These are phyloP conservation scores for Neodidymelliopsis sp. DNA, from an alignment of 2,329 filamentous ascomycete species.

Conservation along the genomic window DNA sequence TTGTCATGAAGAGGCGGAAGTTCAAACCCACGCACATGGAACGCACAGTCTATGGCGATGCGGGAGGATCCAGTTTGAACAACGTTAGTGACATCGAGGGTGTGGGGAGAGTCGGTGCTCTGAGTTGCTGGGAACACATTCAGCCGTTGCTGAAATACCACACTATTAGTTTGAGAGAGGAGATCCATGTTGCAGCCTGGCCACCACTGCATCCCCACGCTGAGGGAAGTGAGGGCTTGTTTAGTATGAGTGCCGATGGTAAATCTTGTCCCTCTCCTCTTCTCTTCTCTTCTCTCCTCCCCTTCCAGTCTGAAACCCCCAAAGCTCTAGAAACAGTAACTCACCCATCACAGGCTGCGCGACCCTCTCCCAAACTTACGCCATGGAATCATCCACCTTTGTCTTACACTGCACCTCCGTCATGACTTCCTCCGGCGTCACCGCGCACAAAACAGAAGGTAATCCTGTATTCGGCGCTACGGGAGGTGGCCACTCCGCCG, in stretches of 20 bases:
- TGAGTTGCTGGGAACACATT: constrained; percentile 53
- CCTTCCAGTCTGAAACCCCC: no score
- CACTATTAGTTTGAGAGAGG: constrained; percentile 48
- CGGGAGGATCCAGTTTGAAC: constrained; percentile 40
- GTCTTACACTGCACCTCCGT: constrained; percentile 63
- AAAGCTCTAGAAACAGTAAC: neutral
- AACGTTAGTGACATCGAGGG: constrained; percentile 45
- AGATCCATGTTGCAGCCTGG: constrained; percentile 53
- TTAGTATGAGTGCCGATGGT: constrained; percentile 49
- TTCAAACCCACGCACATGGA: constrained; percentile 56
- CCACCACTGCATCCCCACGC: constrained; percentile 46
- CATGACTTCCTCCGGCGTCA: constrained; percentile 55
- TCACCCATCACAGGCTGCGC: constrained; percentile 12
- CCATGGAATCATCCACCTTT: constrained; percentile 63
- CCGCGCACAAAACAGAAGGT: constrained; percentile 52
- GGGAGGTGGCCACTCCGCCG: constrained; percentile 50
- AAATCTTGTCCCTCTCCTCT: neutral
- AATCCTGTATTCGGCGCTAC: constrained; percentile 53
- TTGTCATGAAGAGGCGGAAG: constrained; percentile 51
- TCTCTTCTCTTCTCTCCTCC: no score
- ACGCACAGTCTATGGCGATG: constrained; percentile 54
- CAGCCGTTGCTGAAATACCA: constrained; percentile 54
- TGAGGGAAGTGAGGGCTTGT: constrained; percentile 42
- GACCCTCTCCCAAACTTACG: constrained; percentile 61
- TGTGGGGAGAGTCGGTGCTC: constrained; percentile 40